Evolutionary conservation across 2,329 filamentous ascomycete genomes (phyloP).

Genomic region (Aspergillus versicolor): DNA sequence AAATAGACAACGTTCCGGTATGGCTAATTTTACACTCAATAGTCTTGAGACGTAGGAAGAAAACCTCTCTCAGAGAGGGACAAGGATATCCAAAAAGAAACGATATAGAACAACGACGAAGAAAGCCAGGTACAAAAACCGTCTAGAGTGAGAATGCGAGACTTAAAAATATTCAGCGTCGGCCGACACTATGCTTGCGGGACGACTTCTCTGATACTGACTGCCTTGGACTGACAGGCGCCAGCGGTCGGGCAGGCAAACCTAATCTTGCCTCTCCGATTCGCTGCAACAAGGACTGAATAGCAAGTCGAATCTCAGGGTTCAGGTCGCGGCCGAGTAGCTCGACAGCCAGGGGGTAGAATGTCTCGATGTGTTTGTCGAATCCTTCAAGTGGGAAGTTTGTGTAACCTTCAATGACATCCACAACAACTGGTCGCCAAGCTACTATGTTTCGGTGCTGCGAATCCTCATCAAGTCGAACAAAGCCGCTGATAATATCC

Average conservation of each 20-base stretch:
- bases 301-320: conserved; percentile 71
- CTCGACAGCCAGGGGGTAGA: conserved; percentile 84
- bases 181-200: conserved; percentile 30
- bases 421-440: conserved; percentile 95
- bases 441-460: conserved; percentile 96
- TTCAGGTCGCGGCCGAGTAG: conserved; percentile 80
- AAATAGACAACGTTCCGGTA: conserved; percentile 10
- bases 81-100: conserved; percentile 32
- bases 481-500: conserved; percentile 86
- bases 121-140: conserved; percentile 1
- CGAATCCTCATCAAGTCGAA: conserved; percentile 86
- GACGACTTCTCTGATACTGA: conserved; percentile 34
- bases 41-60: conserved; percentile 17
- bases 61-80: conserved; percentile 18
- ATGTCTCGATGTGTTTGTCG: conserved; percentile 71
- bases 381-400: conserved; percentile 81
- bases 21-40: conserved; percentile 24
- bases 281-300: conserved; percentile 74
- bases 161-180: conserved; percentile 14
- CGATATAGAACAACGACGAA: background rate
- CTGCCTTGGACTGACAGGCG: conserved; percentile 34
- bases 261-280: conserved; percentile 73
- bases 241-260: conserved; percentile 37
- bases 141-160: conserved; percentile 1
- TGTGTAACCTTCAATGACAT: conserved; percentile 89